Percentiles rank a stretch among this genome's conserved stretches.
Evolutionary conservation across 371 early-diverging fungal species (phyloP).

Genomic region (Smittium culicis): DNA sequence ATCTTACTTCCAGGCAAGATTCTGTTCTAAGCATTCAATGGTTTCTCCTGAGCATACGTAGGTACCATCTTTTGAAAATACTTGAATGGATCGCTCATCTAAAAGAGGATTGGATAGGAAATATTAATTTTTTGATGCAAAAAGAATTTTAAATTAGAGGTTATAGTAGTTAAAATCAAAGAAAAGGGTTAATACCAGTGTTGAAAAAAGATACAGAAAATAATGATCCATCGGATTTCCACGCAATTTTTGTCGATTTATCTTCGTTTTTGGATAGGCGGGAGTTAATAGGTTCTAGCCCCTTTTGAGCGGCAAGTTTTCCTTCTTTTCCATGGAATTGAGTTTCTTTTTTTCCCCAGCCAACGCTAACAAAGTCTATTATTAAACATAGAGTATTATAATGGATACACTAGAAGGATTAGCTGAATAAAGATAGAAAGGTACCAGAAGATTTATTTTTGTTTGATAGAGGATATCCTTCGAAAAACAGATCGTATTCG

Average conservation of each 20-base stretch:
- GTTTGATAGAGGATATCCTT: constrained; percentile 19
- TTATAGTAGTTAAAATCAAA: too few species aligned
- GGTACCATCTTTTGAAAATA: constrained; percentile 74
- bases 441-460: not conserved
- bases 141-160: too few species aligned
- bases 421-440: too few species aligned
- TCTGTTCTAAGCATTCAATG: constrained; percentile 65
- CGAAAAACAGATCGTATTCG: constrained; percentile 77
- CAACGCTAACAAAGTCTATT: constrained; percentile 38
- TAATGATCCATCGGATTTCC: constrained; percentile 82
- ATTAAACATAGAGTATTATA: not conserved
- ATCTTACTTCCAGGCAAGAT: constrained; percentile 55
- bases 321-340: constrained; percentile 92
- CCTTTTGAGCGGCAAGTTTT: constrained; percentile 55
- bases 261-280: constrained; percentile 53
- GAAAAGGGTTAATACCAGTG: not conserved
- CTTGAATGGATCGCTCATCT: constrained; percentile 39
- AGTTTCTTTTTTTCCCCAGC: constrained; percentile 95
- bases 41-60: constrained; percentile 68
- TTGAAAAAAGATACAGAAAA: constrained; percentile 44
- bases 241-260: constrained; percentile 53
- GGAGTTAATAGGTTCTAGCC: constrained; percentile 12
- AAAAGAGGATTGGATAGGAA: too few species aligned
- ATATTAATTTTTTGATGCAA: too few species aligned
- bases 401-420: not conserved